Percentiles rank a stretch among this genome's conserved stretches.
These are phyloP conservation scores for Urtica urens DNA, from an alignment of 306 rosid genomes.

Conservation along the genomic window DNA sequence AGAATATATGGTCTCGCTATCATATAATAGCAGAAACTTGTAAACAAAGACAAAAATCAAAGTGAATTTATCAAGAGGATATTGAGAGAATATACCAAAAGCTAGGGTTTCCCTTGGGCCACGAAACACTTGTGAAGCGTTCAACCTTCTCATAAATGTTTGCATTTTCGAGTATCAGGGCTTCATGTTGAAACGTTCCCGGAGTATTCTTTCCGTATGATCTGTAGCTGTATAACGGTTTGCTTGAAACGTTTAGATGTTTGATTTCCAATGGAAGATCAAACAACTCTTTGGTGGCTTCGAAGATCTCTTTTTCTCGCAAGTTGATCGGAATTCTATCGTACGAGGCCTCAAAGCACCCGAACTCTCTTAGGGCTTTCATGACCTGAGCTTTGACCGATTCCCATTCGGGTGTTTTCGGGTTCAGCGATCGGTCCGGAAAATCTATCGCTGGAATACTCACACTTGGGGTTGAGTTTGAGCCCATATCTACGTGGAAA, in stretches of 20 bases:
- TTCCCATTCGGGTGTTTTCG: too few relatives aligned
- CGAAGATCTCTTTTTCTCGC: constrained; percentile 3
- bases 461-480: too few relatives aligned
- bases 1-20: constrained; percentile 7
- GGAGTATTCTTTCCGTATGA: not conserved
- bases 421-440: too few relatives aligned
- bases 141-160: not conserved
- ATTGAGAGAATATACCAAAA: constrained; percentile 8
- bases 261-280: constrained; percentile 20
- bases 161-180: constrained; percentile 15
- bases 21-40: too few relatives aligned
- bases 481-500: too few relatives aligned
- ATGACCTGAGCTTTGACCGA: too few relatives aligned
- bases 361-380: constrained; percentile 29
- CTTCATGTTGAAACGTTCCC: constrained; percentile 16
- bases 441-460: too few relatives aligned
- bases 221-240: constrained; percentile 16
- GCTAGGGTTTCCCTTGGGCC: constrained; percentile 20
- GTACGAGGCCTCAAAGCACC: constrained; percentile 19
- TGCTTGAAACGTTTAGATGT: constrained; percentile 7
- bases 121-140: constrained; percentile 16
- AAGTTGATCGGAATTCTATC: constrained; percentile 5
- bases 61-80: not conserved
- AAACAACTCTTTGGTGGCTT: constrained; percentile 11
- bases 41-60: not conserved